Base-by-base conservation (phyloP, 176 grass and related monocot species). In the Pontederia crassipes region DNA sequence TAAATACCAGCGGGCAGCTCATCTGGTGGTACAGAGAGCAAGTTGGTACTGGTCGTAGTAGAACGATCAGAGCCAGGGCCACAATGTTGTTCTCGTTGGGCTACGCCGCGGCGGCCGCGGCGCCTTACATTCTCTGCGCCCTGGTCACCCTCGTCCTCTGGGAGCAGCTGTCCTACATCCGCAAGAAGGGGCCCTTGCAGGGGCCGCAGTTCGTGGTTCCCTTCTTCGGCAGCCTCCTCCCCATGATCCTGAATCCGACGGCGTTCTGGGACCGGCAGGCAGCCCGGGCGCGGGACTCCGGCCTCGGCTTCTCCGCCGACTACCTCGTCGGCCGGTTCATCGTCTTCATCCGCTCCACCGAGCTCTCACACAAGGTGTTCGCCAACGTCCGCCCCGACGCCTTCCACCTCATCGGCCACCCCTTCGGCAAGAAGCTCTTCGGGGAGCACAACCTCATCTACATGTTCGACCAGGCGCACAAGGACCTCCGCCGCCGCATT, bases 371-470 rank as follows among this genome's bases (percentile, higher is more conserved):
- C 28, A 84, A 79, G 57, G 75, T 95, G 0, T 86, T 95, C 50
- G 77, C 85, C 14, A 95, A 89, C 72, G 89, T 95, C 58, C 84
- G 89, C 20, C 79, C 82, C 49, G 85, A 95, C 59, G 85, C 89
- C 13, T 95, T 95, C 82, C 85, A 89, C 50, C 55, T 86, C 62
- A 83, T 83, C 74, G 77, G 79, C n/a, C 89, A 95, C 49, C 85
- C 89, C 0, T 95, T 95, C 48, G 89, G 85, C 24, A 95, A 95
- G 79, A 86, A 71, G 73, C 79, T 95, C 48, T 95, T 95, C 46
- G 89, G 89, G 12, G 89, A 95, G n/a, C 79, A 89, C 76, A 95
- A 89, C 77, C 73, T 89, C 73, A 78, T 89, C 59, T 95, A 95
- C 85, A 83, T 86, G 89, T 83, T 95, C 48, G 85, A 84, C 78